phyloP scores from a whole-genome alignment of 2,329 filamentous ascomycete species.

The Monosporascus sp. region DNA sequence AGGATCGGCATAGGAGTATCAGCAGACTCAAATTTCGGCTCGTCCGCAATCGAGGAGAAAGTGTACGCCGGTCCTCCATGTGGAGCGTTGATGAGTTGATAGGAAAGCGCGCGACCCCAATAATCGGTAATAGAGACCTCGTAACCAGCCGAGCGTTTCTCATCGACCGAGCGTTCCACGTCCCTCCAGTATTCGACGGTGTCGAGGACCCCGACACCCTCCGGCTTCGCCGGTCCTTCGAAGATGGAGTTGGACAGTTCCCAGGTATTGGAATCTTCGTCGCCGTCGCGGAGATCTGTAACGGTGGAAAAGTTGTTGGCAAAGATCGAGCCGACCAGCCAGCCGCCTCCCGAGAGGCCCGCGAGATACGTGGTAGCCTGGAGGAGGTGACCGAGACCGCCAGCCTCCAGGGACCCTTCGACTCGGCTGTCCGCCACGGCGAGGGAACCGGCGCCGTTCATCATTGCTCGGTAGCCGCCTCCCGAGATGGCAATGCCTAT shows the following conservation, averaged over 20 bases:
- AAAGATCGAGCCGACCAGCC: constrained; percentile 70
- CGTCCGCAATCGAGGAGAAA: constrained; percentile 65
- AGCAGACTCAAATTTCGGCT: constrained; percentile 56
- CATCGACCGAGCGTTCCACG: constrained; percentile 50
- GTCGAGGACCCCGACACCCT: constrained; percentile 19
- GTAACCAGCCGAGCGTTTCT: constrained; percentile 60
- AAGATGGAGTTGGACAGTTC: constrained; percentile 33
- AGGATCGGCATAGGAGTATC: constrained; percentile 68
- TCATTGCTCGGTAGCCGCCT: constrained; percentile 66
- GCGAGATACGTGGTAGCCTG: constrained; percentile 68
- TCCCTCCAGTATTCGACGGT: constrained; percentile 54
- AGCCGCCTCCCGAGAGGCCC: constrained; percentile 69
- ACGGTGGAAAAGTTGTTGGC: constrained; percentile 73
- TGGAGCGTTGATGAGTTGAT: constrained; percentile 63
- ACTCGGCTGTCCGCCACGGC: constrained; percentile 66
- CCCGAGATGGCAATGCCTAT: constrained; percentile 66
- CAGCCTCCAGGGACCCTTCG: constrained; percentile 48
- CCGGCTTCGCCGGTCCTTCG: constrained; percentile 22
- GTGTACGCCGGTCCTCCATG: constrained; percentile 66
- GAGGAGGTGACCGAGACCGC: constrained; percentile 62
- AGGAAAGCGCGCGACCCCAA: constrained; percentile 66
- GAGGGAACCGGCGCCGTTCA: constrained; percentile 64
- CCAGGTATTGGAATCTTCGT: constrained; percentile 27
- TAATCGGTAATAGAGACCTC: constrained; percentile 66
- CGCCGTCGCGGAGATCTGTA: constrained; percentile 24